Evolutionary conservation across 352 stramenopile species (phyloP), one percentile per base, ranked within the genome.

Genomic region (Globisporangium solare): DNA sequence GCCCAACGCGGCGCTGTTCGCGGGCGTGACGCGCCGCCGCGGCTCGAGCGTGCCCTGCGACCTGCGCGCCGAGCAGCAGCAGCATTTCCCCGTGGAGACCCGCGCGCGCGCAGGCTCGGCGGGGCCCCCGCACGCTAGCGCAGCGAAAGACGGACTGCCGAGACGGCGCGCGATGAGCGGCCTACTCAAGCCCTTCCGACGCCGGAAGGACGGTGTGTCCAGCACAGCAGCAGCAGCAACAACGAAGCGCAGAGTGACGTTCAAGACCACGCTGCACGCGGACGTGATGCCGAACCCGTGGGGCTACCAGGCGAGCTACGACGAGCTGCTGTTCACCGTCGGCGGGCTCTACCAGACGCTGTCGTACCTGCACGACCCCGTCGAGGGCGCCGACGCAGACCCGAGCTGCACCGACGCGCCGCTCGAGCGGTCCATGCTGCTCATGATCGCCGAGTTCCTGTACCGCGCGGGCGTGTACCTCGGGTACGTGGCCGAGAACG

Each of bases 401-500:
- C 66, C 63, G 18, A 60, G 59, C 8, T 58, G 70, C 13, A 56
- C 64, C 51, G 73, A 79, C 47, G 67, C 67, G 47, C 68, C 71
- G 7, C 58, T 74, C 0, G 77, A 88, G 61, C 73, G 75, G 10
- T 90, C 80, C n/a, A 70, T 86, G 63, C 70, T 74, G 53, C 73
- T 91, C 60, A 83, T 91, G 74, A 86, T 91, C 64, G 80, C 78
- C 35, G 80, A 91, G 65, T 91, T 91, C 46, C 73, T 91, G 14
- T 85, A 86, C 58, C 74, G 80, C 10, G 88, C 80, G 50, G 80
- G 77, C 46, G 63, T 88, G 47, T 87, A 82, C 60, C 54, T 91
- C 20, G 80, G 80, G 1, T 80, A 86, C 53, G 60, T 65, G 42
- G 62, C 61, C 12, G 71, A 78, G 14, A 67, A 35, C 5, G 27